Base-by-base conservation (phyloP, 371 early-diverging fungal genomes). In the Aphelidium insulamus region DNA sequence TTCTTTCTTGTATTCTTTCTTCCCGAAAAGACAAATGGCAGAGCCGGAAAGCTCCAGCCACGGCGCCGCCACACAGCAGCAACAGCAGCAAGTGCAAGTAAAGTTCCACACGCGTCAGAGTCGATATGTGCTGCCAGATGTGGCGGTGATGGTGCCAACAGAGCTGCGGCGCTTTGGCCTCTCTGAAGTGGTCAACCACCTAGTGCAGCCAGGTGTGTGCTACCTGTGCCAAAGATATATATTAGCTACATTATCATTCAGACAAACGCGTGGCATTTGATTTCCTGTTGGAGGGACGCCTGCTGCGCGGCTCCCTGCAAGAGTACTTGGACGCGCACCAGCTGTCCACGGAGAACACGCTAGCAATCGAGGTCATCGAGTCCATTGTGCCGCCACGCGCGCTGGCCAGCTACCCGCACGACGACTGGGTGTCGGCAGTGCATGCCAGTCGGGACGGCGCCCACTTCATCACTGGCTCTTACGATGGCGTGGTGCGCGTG, bases 361-460 rank as follows among this genome's bases (percentile, higher is more conserved):
- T 92, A 32, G 69, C 65, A n/a, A 53, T 90, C 20, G 86, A 92
- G 55, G 87, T 82, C 59, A 69, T 88, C 23, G 78, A 83, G 49
- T 73, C 81, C 1, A 68, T 75, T 62, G 63, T 77, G 22, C 88
- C 87, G 15, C 92, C 92, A 11, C 61, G 59, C 12, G 66, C 69
- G 15, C 39, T 78, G 18, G 60, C 74, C 11, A 55, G 76, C 6
- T 75, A 62, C 40, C 66, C 79, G 43, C 85, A 83, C 39, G 87
- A 88, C 43, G 90, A 90, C 49, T 92, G 92, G 92, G 73, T 92
- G 39, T 69, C 77, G 37, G 63, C 72, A 22, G 72, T 87, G 1
- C 49, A 38, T 36, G 62, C 46, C 27, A 50, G 32, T 24, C 54
- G 37, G 7, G 26, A 31, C 4, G 44, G 46, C 10, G 44, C 41